Conservation (phyloP, 495 filamentous ascomycete genomes). For the Podospora fimiseda region DNA sequence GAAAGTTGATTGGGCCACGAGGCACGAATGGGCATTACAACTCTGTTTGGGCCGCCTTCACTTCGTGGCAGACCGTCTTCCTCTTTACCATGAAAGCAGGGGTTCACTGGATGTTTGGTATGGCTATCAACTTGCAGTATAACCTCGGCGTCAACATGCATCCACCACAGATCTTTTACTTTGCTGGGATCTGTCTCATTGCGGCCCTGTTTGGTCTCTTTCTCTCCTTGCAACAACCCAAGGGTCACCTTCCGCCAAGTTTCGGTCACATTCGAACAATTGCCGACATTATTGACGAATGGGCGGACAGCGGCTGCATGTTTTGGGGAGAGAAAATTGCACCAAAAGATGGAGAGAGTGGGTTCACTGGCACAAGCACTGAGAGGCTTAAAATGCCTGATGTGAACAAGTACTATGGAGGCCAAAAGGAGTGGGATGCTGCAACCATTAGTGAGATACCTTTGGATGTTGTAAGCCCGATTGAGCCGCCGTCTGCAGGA, state of each 20-base stretch:
- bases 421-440: constrained; percentile 1
- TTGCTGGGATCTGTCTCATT: constrained; percentile 24
- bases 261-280: constrained; percentile 43
- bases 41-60: constrained; percentile 31
- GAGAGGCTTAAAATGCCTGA: constrained; percentile 12
- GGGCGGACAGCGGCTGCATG: constrained; percentile 30
- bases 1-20: constrained; percentile 20
- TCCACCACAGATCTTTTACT: constrained; percentile 32
- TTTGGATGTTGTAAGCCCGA: not conserved
- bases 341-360: constrained; percentile 3
- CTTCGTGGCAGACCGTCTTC: constrained; percentile 37
- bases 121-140: constrained; percentile 29
- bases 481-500: not conserved
- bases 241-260: constrained; percentile 35
- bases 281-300: constrained; percentile 41
- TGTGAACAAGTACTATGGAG: constrained; percentile 21
- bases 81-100: constrained; percentile 38
- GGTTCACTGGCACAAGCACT: constrained; percentile 20
- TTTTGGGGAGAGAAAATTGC: constrained; percentile 40
- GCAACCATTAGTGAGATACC: not conserved
- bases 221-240: constrained; percentile 29
- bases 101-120: constrained; percentile 44
- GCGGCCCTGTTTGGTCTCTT: constrained; percentile 33
- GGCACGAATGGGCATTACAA: constrained; percentile 30
- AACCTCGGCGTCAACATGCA: constrained; percentile 32